These are phyloP conservation scores for Globisporangium sylvaticum DNA, from an alignment of 352 stramenopile species.

Conservation along the genomic window DNA sequence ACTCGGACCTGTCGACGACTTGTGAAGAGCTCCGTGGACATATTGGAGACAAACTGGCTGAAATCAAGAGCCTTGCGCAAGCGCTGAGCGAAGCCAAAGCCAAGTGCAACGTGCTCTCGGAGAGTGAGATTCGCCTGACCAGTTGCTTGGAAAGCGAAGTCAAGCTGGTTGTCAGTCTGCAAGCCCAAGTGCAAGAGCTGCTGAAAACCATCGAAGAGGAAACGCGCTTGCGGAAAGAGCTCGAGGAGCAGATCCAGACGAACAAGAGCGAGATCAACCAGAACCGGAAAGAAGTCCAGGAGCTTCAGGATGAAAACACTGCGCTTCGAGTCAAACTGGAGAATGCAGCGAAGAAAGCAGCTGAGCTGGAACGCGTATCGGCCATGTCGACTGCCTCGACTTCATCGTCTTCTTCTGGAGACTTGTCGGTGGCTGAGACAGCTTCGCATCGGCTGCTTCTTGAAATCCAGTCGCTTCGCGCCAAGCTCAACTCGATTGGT, in stretches of 20 bases:
- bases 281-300: slow-evolving; percentile 52
- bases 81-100: slow-evolving; percentile 36
- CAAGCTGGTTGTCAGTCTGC: slow-evolving; percentile 35
- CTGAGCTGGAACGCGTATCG: slow-evolving; percentile 39
- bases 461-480: slow-evolving; percentile 57
- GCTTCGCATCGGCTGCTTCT: slow-evolving; percentile 23
- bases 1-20: slow-evolving; percentile 41
- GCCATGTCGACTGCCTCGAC: slow-evolving; percentile 31
- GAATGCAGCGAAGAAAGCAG: slow-evolving; percentile 38
- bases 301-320: slow-evolving; percentile 43
- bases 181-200: slow-evolving; percentile 40
- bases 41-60: slow-evolving; percentile 30
- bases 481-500: slow-evolving; percentile 43
- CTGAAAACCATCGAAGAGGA: slow-evolving; percentile 36
- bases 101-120: slow-evolving; percentile 53
- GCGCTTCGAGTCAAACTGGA: slow-evolving; percentile 52
- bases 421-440: slow-evolving; percentile 15
- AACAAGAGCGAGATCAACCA: slow-evolving; percentile 46
- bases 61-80: slow-evolving; percentile 29
- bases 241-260: slow-evolving; percentile 42
- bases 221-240: slow-evolving; percentile 28
- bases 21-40: slow-evolving; percentile 32
- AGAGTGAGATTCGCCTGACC: slow-evolving; percentile 39
- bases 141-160: slow-evolving; percentile 40
- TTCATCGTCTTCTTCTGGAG: slow-evolving; percentile 19